Evolutionary conservation across 768 basidiomycete species (phyloP).

Genomic region (Cystobasidiopsis lactophilus): DNA sequence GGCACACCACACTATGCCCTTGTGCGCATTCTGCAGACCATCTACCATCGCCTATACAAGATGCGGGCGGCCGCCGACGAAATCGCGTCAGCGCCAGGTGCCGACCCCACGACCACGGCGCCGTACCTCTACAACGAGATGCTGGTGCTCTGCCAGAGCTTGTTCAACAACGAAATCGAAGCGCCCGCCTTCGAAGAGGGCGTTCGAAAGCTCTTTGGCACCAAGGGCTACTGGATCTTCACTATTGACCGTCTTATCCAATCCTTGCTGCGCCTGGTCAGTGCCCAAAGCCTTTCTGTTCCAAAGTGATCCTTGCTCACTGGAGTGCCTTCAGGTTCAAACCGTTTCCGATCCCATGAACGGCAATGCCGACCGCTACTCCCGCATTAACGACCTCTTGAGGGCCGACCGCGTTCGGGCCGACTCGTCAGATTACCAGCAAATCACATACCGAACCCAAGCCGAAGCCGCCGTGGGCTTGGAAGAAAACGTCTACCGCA

Average conservation of each 20-base stretch:
- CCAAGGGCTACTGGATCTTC: slow-evolving; percentile 73
- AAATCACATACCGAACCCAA: slow-evolving; percentile 28
- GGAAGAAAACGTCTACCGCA: slow-evolving; percentile 30
- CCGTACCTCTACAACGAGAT: slow-evolving; percentile 65
- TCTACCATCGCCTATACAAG: slow-evolving; percentile 64
- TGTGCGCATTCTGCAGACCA: slow-evolving; percentile 52
- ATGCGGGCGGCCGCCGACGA: slow-evolving; percentile 40
- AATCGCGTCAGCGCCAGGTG: slow-evolving; percentile 2
- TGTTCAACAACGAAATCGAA: slow-evolving; percentile 84
- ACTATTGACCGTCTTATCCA: slow-evolving; percentile 82
- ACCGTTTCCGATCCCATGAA: slow-evolving; percentile 62
- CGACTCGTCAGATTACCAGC: slow-evolving; percentile 21
- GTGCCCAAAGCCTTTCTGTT: slow-evolving; percentile 10
- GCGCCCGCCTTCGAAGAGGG: slow-evolving; percentile 83
- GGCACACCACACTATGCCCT: slow-evolving; percentile 86
- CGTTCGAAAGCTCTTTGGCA: slow-evolving; percentile 82
- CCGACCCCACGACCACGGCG: slow-evolving; percentile 32
- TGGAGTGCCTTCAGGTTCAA: slow-evolving; percentile 39
- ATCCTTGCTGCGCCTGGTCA: slow-evolving; percentile 74
- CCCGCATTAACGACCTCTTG: slow-evolving; percentile 14
- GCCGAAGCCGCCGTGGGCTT: slow-evolving; percentile 26
- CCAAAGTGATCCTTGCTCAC: neutral
- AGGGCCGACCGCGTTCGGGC: slow-evolving; percentile 15
- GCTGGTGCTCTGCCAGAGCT: slow-evolving; percentile 70
- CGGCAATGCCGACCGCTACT: slow-evolving; percentile 39